Conservation (phyloP, 208 protist species). For the Blastocrithidia nonstop region DNA sequence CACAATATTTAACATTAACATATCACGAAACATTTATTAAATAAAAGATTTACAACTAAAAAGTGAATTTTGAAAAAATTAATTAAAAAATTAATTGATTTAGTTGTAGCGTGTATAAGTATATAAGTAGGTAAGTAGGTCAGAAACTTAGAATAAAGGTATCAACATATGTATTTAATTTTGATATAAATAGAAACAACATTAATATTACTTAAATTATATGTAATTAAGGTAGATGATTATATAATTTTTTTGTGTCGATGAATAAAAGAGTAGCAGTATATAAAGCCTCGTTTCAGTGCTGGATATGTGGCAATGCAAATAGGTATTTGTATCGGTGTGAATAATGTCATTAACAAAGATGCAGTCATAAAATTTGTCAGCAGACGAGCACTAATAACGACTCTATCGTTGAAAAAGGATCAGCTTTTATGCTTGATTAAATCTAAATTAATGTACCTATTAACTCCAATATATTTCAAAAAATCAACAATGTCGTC, state of each 20-base stretch:
- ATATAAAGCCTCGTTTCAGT: too few relatives aligned
- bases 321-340: constrained; percentile 30
- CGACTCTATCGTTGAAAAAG: constrained; percentile 15
- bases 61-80: background rate
- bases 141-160: background rate
- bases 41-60: too few relatives aligned
- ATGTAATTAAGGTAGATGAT: too few relatives aligned
- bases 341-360: constrained; percentile 28
- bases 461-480: constrained; percentile 14
- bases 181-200: too few relatives aligned
- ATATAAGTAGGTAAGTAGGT: background rate
- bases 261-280: too few relatives aligned
- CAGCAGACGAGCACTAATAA: constrained; percentile 22
- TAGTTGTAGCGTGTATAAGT: background rate
- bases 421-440: constrained; percentile 26
- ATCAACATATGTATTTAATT: background rate
- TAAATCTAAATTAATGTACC: constrained; percentile 18
- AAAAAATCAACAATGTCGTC: constrained; percentile 26
- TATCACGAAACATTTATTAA: too few relatives aligned
- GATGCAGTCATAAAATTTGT: constrained; percentile 42
- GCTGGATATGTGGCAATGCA: constrained; percentile 23
- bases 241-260: too few relatives aligned
- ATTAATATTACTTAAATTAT: too few relatives aligned
- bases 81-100: background rate
- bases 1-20: too few relatives aligned